Conservation (phyloP, 306 rosid species). For the Corylus americana region DNA sequence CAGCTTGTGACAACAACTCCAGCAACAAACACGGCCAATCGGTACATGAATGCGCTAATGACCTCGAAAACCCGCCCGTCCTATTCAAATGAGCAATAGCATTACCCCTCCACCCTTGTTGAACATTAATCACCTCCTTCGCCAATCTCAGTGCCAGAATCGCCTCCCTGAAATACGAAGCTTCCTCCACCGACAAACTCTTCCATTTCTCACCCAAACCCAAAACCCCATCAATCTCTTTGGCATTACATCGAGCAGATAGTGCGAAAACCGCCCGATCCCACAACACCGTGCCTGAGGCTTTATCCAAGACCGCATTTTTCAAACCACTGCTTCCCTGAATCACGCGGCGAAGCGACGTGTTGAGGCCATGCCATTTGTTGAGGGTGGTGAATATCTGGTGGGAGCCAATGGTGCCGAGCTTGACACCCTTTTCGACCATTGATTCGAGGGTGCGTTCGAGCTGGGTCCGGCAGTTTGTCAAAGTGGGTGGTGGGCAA, state of each 20-base stretch:
- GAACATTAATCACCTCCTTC: constrained; percentile 65
- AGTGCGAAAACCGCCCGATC: constrained; percentile 64
- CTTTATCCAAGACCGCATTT: constrained; percentile 33
- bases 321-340: constrained; percentile 21
- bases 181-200: constrained; percentile 63
- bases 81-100: constrained; percentile 74
- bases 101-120: constrained; percentile 68
- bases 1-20: constrained; percentile 86
- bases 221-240: constrained; percentile 57
- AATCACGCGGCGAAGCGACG: constrained; percentile 53
- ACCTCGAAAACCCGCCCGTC: constrained; percentile 59
- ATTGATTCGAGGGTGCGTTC: constrained; percentile 79
- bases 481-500: constrained; percentile 53
- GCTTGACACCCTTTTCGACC: constrained; percentile 62
- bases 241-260: constrained; percentile 49
- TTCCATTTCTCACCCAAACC: constrained; percentile 46
- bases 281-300: constrained; percentile 60
- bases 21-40: constrained; percentile 92
- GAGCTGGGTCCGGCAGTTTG: constrained; percentile 57
- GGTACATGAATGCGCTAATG: constrained; percentile 69
- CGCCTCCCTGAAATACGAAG: constrained; percentile 71
- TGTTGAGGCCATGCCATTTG: constrained; percentile 67
- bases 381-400: constrained; percentile 62
- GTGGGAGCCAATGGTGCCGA: constrained; percentile 67
- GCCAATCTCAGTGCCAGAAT: constrained; percentile 70